Percentiles rank a stretch among this genome's conserved stretches.
phyloP scores from a whole-genome alignment of 208 protist genomes.

The Giardia duodenalis region DNA sequence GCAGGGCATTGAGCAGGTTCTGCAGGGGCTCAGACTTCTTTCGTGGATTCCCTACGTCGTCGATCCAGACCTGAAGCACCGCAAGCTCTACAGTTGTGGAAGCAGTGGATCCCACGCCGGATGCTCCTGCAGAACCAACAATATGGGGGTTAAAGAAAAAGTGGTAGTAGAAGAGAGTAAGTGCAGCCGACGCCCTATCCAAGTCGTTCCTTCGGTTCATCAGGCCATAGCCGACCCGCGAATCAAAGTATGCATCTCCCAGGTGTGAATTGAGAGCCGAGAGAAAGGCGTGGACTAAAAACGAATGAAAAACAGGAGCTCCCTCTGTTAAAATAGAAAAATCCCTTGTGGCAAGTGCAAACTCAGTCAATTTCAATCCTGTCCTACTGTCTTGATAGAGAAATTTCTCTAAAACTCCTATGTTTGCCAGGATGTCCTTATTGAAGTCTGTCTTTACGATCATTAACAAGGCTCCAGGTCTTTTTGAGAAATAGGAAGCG shows the following conservation, averaged over 20 bases:
- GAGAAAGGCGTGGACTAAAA: background rate
- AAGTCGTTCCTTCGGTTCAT: background rate
- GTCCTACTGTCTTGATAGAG: background rate
- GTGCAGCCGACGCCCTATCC: background rate
- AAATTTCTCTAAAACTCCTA: background rate
- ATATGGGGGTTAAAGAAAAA: background rate
- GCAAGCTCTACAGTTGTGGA: background rate
- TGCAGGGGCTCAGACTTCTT: background rate
- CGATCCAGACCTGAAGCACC: background rate
- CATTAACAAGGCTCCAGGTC: background rate
- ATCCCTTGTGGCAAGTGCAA: background rate
- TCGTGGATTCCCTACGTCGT: background rate
- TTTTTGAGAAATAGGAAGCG: background rate
- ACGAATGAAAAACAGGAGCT: background rate
- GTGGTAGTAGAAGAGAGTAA: background rate
- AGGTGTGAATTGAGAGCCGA: background rate
- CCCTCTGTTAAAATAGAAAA: background rate
- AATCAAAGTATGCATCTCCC: background rate
- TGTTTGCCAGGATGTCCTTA: background rate
- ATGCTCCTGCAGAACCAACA: background rate
- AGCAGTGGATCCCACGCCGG: background rate
- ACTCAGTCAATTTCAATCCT: background rate
- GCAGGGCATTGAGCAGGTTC: background rate
- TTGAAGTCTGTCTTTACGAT: slow-evolving; percentile 3
- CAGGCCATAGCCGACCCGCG: background rate